These are phyloP conservation scores for Pythium phragmitis DNA, from an alignment of 352 stramenopile species.

Conservation along the genomic window DNA sequence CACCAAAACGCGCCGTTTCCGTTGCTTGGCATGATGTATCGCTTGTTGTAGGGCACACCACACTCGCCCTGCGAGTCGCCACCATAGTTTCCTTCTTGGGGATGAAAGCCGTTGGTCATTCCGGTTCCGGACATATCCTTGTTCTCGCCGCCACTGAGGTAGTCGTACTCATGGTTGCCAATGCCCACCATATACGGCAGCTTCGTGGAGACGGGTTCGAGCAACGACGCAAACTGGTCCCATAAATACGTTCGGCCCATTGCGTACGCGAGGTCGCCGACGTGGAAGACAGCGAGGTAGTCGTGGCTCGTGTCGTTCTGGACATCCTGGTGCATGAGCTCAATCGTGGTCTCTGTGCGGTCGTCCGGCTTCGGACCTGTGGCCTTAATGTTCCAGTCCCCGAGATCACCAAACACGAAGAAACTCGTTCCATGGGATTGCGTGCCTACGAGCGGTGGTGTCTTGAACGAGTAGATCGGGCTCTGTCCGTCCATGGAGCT, in stretches of 20 bases:
- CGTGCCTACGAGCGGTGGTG: conserved; percentile 22
- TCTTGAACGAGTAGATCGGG: conserved; percentile 9
- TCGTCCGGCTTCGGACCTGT: conserved; percentile 4
- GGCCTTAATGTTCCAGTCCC: conserved; percentile 13
- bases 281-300: conserved; percentile 56
- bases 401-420: conserved; percentile 72
- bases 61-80: conserved; percentile 46
- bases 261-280: conserved; percentile 73
- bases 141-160: conserved; percentile 14
- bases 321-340: conserved; percentile 32
- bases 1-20: conserved; percentile 33
- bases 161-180: conserved; percentile 30
- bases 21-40: conserved; percentile 52
- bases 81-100: neutral
- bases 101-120: conserved; percentile 14
- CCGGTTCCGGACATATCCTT: no score
- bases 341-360: conserved; percentile 28
- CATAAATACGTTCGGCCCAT: conserved; percentile 51
- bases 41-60: conserved; percentile 47
- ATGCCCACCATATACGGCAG: conserved; percentile 64
- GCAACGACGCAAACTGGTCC: conserved; percentile 64
- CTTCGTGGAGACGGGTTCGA: conserved; percentile 53
- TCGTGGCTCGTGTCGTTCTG: conserved; percentile 10
- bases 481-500: neutral
- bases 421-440: conserved; percentile 34